A percentile compares a stretch with the other conserved stretches of the same genome.
phyloP scores from a whole-genome alignment of 2,329 filamentous ascomycete genomes.

The Ascochyta fabae region DNA sequence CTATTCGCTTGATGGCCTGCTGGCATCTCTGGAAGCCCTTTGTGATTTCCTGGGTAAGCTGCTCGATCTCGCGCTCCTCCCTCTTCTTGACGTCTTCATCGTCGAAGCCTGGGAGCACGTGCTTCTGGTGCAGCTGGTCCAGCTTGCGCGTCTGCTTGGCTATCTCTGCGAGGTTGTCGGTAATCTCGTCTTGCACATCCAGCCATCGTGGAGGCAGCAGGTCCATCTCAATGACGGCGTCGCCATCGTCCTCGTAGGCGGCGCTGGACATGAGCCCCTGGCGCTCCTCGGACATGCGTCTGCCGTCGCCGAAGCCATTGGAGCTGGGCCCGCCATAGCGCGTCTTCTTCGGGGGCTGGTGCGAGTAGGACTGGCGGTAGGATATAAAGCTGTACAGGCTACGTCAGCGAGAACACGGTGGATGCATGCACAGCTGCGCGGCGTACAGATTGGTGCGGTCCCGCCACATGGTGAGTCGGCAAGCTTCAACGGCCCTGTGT shows the following conservation, averaged over 20 bases:
- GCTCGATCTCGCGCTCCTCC: constrained; percentile 90
- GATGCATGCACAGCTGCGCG: constrained; percentile 21
- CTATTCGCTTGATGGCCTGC: constrained; percentile 83
- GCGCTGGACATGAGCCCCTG: constrained; percentile 84
- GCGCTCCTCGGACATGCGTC: constrained; percentile 65
- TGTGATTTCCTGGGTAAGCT: constrained; percentile 88
- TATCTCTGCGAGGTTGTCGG: constrained; percentile 79
- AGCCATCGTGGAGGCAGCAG: constrained; percentile 93
- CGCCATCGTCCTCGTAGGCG: constrained; percentile 83
- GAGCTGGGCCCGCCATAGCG: constrained; percentile 62
- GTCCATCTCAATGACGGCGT: constrained; percentile 98
- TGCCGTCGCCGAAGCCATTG: constrained; percentile 58
- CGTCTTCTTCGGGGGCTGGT: constrained; percentile 89
- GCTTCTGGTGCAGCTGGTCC: constrained; percentile 94
- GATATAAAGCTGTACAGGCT: constrained; percentile 80
- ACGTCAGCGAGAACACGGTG: constrained; percentile 40
- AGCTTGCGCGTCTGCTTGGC: constrained; percentile 82
- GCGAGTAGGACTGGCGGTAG: constrained; percentile 97
- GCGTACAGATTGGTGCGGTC: constrained; percentile 96
- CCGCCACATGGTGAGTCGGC: constrained; percentile 79
- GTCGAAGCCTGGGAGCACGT: constrained; percentile 94
- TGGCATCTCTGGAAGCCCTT: constrained; percentile 89
- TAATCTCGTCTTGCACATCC: constrained; percentile 92
- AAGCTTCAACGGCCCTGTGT: constrained; percentile 33
- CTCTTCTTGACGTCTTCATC: constrained; percentile 87